Conservation (phyloP, 2,329 filamentous ascomycete species). For the Onygenales sp. region DNA sequence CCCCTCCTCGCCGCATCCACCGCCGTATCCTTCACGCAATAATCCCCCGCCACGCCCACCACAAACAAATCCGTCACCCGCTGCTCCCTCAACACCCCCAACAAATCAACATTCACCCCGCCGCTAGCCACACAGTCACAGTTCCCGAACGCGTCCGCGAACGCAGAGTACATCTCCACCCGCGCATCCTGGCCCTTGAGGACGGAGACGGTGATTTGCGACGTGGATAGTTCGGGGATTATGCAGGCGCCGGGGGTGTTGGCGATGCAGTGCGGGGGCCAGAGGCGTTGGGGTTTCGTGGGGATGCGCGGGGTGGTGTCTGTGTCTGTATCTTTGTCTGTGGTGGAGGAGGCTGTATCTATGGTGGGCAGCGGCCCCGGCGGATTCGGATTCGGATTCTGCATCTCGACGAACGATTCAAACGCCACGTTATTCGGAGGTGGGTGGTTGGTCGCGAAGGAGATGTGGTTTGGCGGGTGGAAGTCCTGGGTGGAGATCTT, state of each 20-base stretch:
- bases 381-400: conserved; percentile 24
- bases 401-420: conserved; percentile 53
- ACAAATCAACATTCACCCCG: conserved; percentile 49
- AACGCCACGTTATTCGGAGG: conserved; percentile 57
- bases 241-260: conserved; percentile 62
- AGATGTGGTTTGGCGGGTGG: conserved; percentile 75
- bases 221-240: conserved; percentile 57
- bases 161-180: conserved; percentile 92
- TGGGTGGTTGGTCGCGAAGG: conserved; percentile 73
- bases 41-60: conserved; percentile 79
- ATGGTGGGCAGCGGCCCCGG: too few species aligned
- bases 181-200: conserved; percentile 66
- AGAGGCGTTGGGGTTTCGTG: conserved; percentile 58
- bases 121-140: conserved; percentile 23
- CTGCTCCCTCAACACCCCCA: conserved; percentile 44
- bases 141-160: conserved; percentile 66
- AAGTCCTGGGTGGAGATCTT: conserved; percentile 87
- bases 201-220: conserved; percentile 55
- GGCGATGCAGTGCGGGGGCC: conserved; percentile 86
- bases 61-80: conserved; percentile 71
- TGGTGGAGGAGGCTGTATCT: conserved; percentile 5
- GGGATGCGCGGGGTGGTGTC: conserved; percentile 32
- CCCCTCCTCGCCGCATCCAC: conserved; percentile 67
- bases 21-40: conserved; percentile 76
- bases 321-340: conserved; percentile 43